These are phyloP conservation scores for Cadophora sp. DNA, from an alignment of 2,329 filamentous ascomycete species.

Conservation along the genomic window DNA sequence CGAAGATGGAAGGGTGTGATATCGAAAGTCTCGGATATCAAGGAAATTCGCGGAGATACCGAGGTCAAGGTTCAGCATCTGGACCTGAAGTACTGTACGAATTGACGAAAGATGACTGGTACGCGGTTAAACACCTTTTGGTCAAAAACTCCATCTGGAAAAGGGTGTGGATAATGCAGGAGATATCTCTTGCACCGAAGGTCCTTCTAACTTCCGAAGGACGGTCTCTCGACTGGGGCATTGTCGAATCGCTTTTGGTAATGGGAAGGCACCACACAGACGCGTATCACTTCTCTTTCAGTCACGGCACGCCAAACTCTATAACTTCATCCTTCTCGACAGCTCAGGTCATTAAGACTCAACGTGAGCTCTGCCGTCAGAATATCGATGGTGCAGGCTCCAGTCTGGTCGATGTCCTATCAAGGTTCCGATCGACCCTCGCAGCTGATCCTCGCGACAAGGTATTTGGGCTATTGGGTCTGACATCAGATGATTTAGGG, in stretches of 20 bases:
- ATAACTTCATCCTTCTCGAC: not conserved
- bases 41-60: not conserved
- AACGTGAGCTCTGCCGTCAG: not conserved
- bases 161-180: slow-evolving; percentile 3
- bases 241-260: not conserved
- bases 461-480: slow-evolving; percentile 6
- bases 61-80: not conserved
- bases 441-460: slow-evolving; percentile 14
- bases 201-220: not conserved
- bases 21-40: not conserved
- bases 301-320: not conserved
- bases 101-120: not conserved
- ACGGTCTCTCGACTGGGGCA: not conserved
- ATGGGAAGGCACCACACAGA: not conserved
- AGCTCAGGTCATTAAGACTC: not conserved
- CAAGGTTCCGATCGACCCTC: not conserved
- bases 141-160: not conserved
- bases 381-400: not conserved
- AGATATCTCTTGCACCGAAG: slow-evolving; percentile 2
- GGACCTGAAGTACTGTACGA: not conserved
- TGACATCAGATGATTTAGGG: not conserved
- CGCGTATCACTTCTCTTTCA: not conserved
- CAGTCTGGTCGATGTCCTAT: not conserved
- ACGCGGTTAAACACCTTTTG: not conserved
- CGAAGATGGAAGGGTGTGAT: not conserved